Evolutionary conservation across 1,284 basidiomycete species (phyloP).

Genomic region (Ustilago esculenta): DNA sequence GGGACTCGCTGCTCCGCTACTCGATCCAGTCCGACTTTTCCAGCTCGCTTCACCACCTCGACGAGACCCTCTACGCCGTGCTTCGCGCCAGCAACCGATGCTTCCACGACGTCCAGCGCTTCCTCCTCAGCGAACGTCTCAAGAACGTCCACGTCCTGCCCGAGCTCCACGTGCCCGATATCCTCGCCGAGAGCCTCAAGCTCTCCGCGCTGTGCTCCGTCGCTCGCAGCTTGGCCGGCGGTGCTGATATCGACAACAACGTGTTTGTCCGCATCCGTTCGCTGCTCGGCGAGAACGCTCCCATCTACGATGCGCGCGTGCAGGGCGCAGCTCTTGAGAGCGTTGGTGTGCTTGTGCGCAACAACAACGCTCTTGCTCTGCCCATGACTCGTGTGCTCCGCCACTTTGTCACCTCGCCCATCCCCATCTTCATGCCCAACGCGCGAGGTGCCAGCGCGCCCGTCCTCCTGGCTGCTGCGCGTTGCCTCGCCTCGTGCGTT

Average conservation of each 20-base stretch:
- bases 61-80: slow-evolving; percentile 41
- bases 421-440: slow-evolving; percentile 81
- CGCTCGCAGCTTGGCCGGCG: slow-evolving; percentile 72
- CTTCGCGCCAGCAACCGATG: slow-evolving; percentile 57
- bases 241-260: slow-evolving; percentile 70
- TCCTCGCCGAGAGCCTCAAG: slow-evolving; percentile 73
- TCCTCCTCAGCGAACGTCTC: slow-evolving; percentile 55
- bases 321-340: slow-evolving; percentile 87
- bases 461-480: slow-evolving; percentile 83
- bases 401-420: slow-evolving; percentile 85
- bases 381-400: slow-evolving; percentile 83
- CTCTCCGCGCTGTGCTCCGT: slow-evolving; percentile 84
- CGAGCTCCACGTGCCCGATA: slow-evolving; percentile 55
- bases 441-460: slow-evolving; percentile 74
- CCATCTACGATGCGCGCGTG: slow-evolving; percentile 80
- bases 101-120: slow-evolving; percentile 62
- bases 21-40: slow-evolving; percentile 25
- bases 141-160: slow-evolving; percentile 48
- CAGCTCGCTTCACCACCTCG: slow-evolving; percentile 64
- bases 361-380: slow-evolving; percentile 81
- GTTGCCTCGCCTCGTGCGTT: slow-evolving; percentile 87
- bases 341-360: slow-evolving; percentile 81
- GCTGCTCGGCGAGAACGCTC: slow-evolving; percentile 82
- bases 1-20: slow-evolving; percentile 74
- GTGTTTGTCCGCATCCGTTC: slow-evolving; percentile 79